Conservation (phyloP, 2,329 filamentous ascomycete species). For the Colletotrichum zoysiae region DNA sequence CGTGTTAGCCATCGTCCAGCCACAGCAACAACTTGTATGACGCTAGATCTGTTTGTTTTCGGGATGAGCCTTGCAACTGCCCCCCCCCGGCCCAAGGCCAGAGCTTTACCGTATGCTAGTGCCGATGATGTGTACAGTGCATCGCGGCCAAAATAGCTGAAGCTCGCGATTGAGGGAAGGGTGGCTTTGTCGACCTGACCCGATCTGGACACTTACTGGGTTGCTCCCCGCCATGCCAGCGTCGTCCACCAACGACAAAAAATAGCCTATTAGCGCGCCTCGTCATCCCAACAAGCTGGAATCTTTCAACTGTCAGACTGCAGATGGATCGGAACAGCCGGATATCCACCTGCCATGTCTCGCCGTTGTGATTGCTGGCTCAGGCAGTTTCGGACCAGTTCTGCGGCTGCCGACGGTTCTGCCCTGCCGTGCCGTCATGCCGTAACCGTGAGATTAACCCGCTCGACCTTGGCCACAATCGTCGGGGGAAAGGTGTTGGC, state of each 20-base stretch:
- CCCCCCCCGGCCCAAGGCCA: constrained; percentile 27
- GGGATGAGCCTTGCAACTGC: background rate
- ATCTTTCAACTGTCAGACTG: background rate
- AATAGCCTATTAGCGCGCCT: background rate
- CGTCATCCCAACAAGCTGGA: background rate
- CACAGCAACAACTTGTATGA: background rate
- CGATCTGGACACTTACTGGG: background rate
- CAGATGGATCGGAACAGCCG: background rate
- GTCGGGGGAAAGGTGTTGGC: background rate
- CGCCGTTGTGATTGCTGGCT: background rate
- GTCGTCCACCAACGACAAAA: background rate
- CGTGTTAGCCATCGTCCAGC: background rate
- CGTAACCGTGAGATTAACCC: background rate
- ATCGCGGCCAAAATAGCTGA: background rate
- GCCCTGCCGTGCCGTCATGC: background rate
- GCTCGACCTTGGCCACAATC: background rate
- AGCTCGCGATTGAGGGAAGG: constrained; percentile 13
- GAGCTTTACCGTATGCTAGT: constrained; percentile 26
- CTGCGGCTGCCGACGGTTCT: background rate
- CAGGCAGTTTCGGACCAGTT: background rate
- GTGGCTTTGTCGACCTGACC: constrained; percentile 17
- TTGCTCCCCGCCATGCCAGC: background rate
- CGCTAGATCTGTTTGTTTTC: background rate
- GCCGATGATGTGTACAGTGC: background rate
- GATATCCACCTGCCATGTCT: background rate